Percentiles rank a stretch among this genome's conserved stretches.
Conservation (phyloP, 257 asterid species). For the Nicotiana noctiflora region DNA sequence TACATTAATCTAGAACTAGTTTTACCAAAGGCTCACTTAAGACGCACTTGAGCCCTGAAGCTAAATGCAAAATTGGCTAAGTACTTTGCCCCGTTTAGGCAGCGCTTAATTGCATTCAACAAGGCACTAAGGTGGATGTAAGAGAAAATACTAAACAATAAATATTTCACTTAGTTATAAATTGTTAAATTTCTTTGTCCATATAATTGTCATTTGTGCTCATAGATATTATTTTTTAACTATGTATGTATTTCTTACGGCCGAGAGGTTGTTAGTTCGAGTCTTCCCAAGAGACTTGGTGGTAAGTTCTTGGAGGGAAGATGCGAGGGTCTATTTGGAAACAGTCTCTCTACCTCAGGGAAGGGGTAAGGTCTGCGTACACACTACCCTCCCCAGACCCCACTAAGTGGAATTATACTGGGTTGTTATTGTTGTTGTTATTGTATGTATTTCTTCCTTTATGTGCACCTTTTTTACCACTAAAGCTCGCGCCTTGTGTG, state of each 20-base stretch:
- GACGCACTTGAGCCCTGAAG: background rate
- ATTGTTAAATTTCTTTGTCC: background rate
- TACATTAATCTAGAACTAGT: background rate
- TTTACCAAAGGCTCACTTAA: background rate
- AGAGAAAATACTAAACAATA: background rate
- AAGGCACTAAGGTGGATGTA: no score
- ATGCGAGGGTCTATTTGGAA: no score
- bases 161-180: background rate
- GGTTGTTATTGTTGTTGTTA: no score
- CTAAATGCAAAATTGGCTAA: background rate
- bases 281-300: no score
- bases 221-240: no score
- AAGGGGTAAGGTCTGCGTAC: no score
- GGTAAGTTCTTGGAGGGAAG: no score
- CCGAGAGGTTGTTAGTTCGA: no score
- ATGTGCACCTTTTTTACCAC: background rate
- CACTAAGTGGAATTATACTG: no score
- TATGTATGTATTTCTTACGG: background rate
- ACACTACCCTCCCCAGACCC: no score
- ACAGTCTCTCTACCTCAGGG: no score
- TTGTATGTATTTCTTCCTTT: background rate
- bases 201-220: background rate
- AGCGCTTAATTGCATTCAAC: background rate
- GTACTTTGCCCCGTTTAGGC: background rate
- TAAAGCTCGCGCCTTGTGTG: background rate